Base-by-base conservation (phyloP, 192 early-diverging fungal species). In the Coemansia asiatica region DNA sequence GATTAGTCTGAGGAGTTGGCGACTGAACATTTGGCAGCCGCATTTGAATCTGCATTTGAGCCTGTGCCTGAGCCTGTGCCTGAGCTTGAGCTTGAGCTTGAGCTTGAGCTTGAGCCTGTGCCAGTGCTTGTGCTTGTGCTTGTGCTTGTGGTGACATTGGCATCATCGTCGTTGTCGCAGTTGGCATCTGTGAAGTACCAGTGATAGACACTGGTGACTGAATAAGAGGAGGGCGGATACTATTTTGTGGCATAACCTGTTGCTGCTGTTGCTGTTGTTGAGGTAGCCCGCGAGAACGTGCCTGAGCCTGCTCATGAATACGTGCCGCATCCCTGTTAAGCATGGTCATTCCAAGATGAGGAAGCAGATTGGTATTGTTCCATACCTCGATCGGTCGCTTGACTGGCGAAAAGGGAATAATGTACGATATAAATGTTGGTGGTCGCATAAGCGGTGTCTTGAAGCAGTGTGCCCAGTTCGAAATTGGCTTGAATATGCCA, bases 391-490 rank as follows among this genome's bases (percentile, higher is more conserved):
- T 53, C 13, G 74, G 26, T 53, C 67, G 74, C 66, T 73, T 82
- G 46, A 46, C 66, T 16, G 63, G 73, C 54, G 53, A 46, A 36
- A 75, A 70, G 47, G 79, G 74, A 50, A 51, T 31, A 25, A 73
- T 72, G 65, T 82, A 82, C 56, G 67, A 61, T 27, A 82, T 61
- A 46, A 82, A 76, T 48, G 67, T 23, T 16, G 74, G 73, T 38
- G 79, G 79, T 22, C 61, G 60, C 71, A 76, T 76, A 48, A 74
- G 67, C 55, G 79, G 73, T 13, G 74, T 76, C 55, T 82, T 82
- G 26, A 82, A 74, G 46, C 71, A 71, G 29, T 73, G 74, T 13
- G 74, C 73, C 79, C 79, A 82, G 58, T 82, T 82, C 7, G 71
- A 27, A 25, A 82, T 44, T 16, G 70, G 67, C 33, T 60, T 67